Percentiles rank a stretch among this genome's conserved stretches.
phyloP scores from a whole-genome alignment of 2,329 filamentous ascomycete species.

The Cordyceps tenuipes region DNA sequence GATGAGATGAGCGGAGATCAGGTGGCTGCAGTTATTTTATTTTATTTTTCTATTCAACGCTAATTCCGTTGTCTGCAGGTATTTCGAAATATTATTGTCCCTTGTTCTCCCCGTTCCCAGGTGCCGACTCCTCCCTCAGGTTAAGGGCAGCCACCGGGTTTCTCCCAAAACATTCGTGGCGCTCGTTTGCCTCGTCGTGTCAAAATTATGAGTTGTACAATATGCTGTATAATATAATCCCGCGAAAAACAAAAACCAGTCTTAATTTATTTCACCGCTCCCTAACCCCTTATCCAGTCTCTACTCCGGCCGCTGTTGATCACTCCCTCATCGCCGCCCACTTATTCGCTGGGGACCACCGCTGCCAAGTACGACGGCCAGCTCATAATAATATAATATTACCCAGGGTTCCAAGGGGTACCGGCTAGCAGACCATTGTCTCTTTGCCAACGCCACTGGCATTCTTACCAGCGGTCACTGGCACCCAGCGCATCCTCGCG shows the following conservation, averaged over 20 bases:
- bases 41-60: not conserved
- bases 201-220: too few relatives aligned
- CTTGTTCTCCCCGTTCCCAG: too few relatives aligned
- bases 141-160: too few relatives aligned
- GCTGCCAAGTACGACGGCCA: not conserved
- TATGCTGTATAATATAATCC: too few relatives aligned
- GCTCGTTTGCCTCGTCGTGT: too few relatives aligned
- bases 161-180: not conserved
- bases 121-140: too few relatives aligned
- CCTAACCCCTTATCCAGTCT: not conserved
- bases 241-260: too few relatives aligned
- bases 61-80: not conserved
- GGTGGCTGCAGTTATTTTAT: not conserved
- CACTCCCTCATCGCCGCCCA: not conserved
- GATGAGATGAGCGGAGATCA: slow-evolving; percentile 6
- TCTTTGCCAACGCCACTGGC: not conserved
- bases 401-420: slow-evolving; percentile 2
- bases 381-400: not conserved
- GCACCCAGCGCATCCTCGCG: not conserved
- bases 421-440: not conserved
- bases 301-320: not conserved
- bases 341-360: not conserved
- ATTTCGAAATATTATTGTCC: not conserved
- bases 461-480: not conserved
- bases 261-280: too few relatives aligned